These are phyloP conservation scores for Phanerodontia chrysosporium DNA, from an alignment of 768 basidiomycete species.

Conservation along the genomic window DNA sequence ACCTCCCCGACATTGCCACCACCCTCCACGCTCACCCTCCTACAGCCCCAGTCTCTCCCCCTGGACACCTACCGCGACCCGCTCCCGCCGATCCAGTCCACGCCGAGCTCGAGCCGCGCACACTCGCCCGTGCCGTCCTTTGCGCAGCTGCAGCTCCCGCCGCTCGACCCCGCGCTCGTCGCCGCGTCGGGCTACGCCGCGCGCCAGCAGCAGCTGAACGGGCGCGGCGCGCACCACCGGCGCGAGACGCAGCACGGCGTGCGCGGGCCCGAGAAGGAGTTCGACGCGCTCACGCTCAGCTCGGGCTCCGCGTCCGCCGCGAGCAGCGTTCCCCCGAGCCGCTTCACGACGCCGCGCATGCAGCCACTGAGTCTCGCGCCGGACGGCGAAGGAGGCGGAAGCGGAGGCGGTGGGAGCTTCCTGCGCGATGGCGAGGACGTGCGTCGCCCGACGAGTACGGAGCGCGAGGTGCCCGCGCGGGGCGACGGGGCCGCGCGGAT, in stretches of 20 bases:
- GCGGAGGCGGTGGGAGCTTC: neutral
- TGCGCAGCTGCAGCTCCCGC: constrained; percentile 14
- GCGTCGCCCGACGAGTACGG: neutral
- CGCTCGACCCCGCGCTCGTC: constrained; percentile 13
- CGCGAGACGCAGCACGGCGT: constrained; percentile 2
- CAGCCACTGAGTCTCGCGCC: constrained; percentile 16
- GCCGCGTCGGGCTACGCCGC: neutral
- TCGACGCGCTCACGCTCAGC: constrained; percentile 22
- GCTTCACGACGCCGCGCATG: constrained; percentile 21
- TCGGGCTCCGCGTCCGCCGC: constrained; percentile 11
- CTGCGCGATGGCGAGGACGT: neutral
- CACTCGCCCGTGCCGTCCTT: constrained; percentile 12
- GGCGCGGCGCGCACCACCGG: constrained; percentile 8
- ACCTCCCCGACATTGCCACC: constrained; percentile 6
- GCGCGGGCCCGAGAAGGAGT: constrained; percentile 9
- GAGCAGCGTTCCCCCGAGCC: constrained; percentile 9
- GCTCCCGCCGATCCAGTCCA: constrained; percentile 12
- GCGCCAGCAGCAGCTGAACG: neutral
- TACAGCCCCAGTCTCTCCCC: constrained; percentile 5
- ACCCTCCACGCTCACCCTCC: constrained; percentile 16
- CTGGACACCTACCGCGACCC: constrained; percentile 11
- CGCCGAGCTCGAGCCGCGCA: constrained; percentile 12
- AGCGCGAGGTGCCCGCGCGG: neutral
- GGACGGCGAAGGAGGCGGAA: constrained; percentile 14
- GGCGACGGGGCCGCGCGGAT: neutral